Percentiles rank a stretch among this genome's conserved stretches.
These are phyloP conservation scores for Tulasnella calospora DNA, from an alignment of 768 basidiomycete genomes.

Conservation along the genomic window DNA sequence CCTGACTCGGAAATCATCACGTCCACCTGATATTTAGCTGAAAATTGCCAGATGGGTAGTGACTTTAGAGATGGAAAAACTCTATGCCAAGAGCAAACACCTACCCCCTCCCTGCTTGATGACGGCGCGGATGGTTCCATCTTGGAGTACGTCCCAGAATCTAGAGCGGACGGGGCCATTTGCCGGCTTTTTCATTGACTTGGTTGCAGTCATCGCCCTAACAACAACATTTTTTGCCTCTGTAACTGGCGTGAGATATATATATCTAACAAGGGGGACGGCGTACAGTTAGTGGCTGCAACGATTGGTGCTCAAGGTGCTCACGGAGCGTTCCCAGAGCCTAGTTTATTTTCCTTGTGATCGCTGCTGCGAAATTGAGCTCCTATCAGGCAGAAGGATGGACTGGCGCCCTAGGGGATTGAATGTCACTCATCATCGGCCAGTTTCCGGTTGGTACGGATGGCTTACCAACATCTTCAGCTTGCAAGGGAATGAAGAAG, in stretches of 20 bases:
- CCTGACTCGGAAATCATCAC: too few species aligned
- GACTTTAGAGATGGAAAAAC: too few species aligned
- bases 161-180: neutral
- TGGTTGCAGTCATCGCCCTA: neutral
- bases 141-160: too few species aligned
- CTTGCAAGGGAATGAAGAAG: neutral
- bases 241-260: neutral
- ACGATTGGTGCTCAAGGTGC: too few species aligned
- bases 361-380: neutral
- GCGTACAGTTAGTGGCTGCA: too few species aligned
- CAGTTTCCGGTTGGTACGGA: neutral
- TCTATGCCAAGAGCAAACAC: too few species aligned
- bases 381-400: neutral
- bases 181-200: neutral
- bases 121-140: too few species aligned
- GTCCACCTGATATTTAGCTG: too few species aligned
- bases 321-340: too few species aligned
- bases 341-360: neutral
- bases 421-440: neutral
- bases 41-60: too few species aligned
- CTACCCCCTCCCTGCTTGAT: neutral
- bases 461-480: neutral
- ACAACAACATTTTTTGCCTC: neutral
- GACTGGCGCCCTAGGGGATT: neutral
- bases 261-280: neutral